A percentile compares a stretch with the other conserved stretches of the same genome.
Conservation (phyloP, 306 rosid genomes). For the Datisca glomerata region DNA sequence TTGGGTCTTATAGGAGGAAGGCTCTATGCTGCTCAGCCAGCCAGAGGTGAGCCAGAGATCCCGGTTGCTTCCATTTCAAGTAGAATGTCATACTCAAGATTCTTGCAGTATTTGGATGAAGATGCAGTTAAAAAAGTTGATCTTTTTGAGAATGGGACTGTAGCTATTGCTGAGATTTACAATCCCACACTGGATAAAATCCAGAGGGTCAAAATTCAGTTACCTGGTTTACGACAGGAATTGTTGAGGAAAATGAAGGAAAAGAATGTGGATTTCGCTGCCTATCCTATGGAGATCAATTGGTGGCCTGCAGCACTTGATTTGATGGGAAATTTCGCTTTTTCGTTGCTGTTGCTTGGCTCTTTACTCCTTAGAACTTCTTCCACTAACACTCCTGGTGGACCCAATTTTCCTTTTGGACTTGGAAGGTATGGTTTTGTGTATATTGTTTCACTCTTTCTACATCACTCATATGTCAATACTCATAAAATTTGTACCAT, state of each 20-base stretch:
- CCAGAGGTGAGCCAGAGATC: constrained; percentile 50
- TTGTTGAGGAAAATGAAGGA: constrained; percentile 49
- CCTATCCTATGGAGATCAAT: constrained; percentile 36
- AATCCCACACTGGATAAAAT: constrained; percentile 42
- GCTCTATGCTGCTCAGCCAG: constrained; percentile 24
- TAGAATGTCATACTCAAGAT: constrained; percentile 56
- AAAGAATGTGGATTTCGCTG: constrained; percentile 53
- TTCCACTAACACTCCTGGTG: constrained; percentile 37
- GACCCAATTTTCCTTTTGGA: constrained; percentile 73
- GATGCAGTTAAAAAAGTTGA: constrained; percentile 60
- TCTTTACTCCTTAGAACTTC: constrained; percentile 29
- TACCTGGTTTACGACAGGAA: constrained; percentile 53
- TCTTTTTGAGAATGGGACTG: constrained; percentile 55
- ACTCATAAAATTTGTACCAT: not conserved
- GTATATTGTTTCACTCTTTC: not conserved
- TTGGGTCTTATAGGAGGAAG: constrained; percentile 21
- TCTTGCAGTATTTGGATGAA: constrained; percentile 54
- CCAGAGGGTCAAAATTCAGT: constrained; percentile 59
- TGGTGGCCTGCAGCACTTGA: constrained; percentile 35
- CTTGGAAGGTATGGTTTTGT: constrained; percentile 42
- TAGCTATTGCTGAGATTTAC: constrained; percentile 59
- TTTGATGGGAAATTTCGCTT: constrained; percentile 47
- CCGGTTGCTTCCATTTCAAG: constrained; percentile 41
- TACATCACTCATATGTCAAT: not conserved
- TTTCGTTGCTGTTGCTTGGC: constrained; percentile 56